These are phyloP conservation scores for Globisporangium megalacanthum DNA, from an alignment of 352 stramenopile genomes.

Conservation along the genomic window DNA sequence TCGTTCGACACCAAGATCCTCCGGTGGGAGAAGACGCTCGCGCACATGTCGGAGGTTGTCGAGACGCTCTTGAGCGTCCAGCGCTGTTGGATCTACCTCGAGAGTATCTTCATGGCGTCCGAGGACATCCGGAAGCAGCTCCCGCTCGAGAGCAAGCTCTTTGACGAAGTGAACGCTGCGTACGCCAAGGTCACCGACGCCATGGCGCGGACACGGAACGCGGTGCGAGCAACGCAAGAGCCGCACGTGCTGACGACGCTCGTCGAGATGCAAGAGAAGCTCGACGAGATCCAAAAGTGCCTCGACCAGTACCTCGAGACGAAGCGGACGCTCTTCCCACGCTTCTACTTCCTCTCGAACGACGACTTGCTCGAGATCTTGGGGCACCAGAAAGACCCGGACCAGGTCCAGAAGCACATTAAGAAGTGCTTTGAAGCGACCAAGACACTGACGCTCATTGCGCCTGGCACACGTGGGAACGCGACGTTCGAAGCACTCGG, in stretches of 20 bases:
- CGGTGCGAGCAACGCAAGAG: constrained; percentile 59
- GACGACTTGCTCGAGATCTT: constrained; percentile 85
- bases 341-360: constrained; percentile 89
- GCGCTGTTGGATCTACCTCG: constrained; percentile 93
- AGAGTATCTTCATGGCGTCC: constrained; percentile 94
- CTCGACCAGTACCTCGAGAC: constrained; percentile 86
- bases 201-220: constrained; percentile 79
- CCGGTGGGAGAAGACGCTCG: constrained; percentile 84
- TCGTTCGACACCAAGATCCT: constrained; percentile 88
- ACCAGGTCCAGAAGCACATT: constrained; percentile 88
- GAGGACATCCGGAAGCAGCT: constrained; percentile 94
- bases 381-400: constrained; percentile 81
- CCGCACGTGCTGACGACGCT: constrained; percentile 56
- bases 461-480: constrained; percentile 66
- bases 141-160: constrained; percentile 77
- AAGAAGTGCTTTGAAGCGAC: constrained; percentile 92
- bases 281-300: constrained; percentile 87
- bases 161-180: constrained; percentile 82
- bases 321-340: constrained; percentile 83
- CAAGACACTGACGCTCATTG: constrained; percentile 68
- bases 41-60: constrained; percentile 88
- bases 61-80: constrained; percentile 88
- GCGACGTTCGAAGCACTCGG: constrained; percentile 83
- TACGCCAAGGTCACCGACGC: constrained; percentile 71
- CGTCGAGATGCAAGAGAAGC: constrained; percentile 78